phyloP scores from a whole-genome alignment of 805 yeast species.

The Suhomyces pyralidae region DNA sequence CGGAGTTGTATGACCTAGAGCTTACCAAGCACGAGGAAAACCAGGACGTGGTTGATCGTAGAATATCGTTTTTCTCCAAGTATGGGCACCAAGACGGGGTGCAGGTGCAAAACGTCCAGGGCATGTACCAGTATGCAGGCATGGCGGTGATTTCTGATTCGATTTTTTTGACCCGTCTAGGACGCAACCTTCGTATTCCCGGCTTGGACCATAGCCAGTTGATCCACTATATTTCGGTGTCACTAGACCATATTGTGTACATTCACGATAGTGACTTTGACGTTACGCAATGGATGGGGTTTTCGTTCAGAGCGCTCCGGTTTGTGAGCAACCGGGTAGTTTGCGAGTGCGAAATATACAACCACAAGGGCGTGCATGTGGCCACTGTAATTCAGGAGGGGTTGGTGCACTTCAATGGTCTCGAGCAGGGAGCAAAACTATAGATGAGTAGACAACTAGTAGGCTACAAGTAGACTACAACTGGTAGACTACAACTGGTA shows the following conservation, averaged over 20 bases:
- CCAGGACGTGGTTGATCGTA: slow-evolving; percentile 22
- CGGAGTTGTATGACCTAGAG: slow-evolving; percentile 29
- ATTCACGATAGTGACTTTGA: slow-evolving; percentile 56
- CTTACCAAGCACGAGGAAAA: slow-evolving; percentile 22
- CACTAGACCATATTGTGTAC: slow-evolving; percentile 65
- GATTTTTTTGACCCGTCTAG: slow-evolving; percentile 49
- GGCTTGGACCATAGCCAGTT: slow-evolving; percentile 15
- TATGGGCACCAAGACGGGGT: slow-evolving; percentile 22
- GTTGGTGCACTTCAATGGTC: slow-evolving; percentile 33
- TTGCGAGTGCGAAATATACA: slow-evolving; percentile 57
- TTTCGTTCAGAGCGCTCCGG: slow-evolving; percentile 46
- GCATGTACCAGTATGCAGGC: slow-evolving; percentile 46
- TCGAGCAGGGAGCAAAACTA: slow-evolving; percentile 10
- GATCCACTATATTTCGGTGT: slow-evolving; percentile 47
- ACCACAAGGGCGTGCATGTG: slow-evolving; percentile 46
- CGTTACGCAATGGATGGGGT: slow-evolving; percentile 50
- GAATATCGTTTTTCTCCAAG: slow-evolving; percentile 21
- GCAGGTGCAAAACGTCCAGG: slow-evolving; percentile 10
- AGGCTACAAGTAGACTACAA: too few relatives aligned
- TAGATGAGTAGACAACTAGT: too few relatives aligned
- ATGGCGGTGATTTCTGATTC: slow-evolving; percentile 60
- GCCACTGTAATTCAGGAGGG: slow-evolving; percentile 71
- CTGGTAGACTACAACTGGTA: too few relatives aligned
- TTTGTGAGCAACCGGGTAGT: slow-evolving; percentile 53
- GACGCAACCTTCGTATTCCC: slow-evolving; percentile 46